Evolutionary conservation across 2,329 filamentous ascomycete genomes (phyloP), one percentile per base, ranked within the genome.

Genomic region (Colletotrichum sp.): DNA sequence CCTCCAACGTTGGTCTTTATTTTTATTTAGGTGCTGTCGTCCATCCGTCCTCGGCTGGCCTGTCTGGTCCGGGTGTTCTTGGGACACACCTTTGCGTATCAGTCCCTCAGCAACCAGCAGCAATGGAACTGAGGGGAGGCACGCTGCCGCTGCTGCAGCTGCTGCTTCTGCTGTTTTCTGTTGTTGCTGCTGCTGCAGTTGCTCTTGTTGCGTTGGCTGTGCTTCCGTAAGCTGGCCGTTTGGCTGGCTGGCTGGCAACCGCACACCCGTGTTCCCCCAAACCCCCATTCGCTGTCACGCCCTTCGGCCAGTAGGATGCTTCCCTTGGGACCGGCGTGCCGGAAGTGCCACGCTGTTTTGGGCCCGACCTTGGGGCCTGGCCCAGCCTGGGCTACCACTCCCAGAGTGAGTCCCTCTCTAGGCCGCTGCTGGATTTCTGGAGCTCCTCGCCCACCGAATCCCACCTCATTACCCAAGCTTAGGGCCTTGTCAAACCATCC

Each of bases 171-270:
- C 43, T 47, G 43, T 47, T 61, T 31, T 38, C n/a, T 16, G 5
- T 34, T 29, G 36, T 27, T 64, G 36, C 27, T 64, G 61, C 54
- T 21, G 21, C 54, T 54, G 69, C 62, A 38, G 9, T 21, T 70
- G 62, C 63, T 69, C 43, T 33, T 29, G 69, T 66, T 74, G 61
- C 58, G 72, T 47, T 74, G 72, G 72, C 68, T 67, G 61, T 72
- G 65, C 43, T 72, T 51, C 43, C 70, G 38, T 34, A n/a, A 33
- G 63, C 59, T 29, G 69, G 69, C 62, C 51, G 65, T 51, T 51
- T 51, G 43, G 43, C 43, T 51, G n/a, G 38, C 38, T 47, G 38
- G 38, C 38, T 24, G 38, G 43, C 43, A 51, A 21, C 43, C 21
- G 43, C 43, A 51, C 43, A 51, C 66, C 59, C 66, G 66, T 72